Conservation (phyloP, 1,284 basidiomycete species). For the Amylostereum chailletii region DNA sequence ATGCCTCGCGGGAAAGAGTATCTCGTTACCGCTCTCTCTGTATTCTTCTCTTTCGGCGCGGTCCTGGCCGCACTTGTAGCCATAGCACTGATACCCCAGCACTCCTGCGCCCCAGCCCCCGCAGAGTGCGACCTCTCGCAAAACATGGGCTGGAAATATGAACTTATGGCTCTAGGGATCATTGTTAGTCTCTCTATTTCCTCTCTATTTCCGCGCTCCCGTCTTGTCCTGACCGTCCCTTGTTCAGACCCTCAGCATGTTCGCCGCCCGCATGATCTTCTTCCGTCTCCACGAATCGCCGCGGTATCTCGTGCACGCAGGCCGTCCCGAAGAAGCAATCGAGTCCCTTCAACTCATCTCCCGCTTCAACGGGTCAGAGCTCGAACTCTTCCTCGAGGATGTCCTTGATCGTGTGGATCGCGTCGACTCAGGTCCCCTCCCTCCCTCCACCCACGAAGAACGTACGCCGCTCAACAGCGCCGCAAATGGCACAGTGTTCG, state of each 20-base stretch:
- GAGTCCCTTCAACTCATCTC: constrained; percentile 78
- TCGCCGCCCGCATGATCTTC: constrained; percentile 77
- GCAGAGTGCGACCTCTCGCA: constrained; percentile 56
- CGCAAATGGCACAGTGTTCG: constrained; percentile 9
- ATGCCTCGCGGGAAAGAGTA: constrained; percentile 89
- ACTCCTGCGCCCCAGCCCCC: constrained; percentile 54
- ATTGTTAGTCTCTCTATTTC: constrained; percentile 40
- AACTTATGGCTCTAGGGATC: constrained; percentile 65
- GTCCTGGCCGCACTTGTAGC: constrained; percentile 78
- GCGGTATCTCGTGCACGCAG: constrained; percentile 80
- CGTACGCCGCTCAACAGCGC: not conserved
- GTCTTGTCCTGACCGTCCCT: constrained; percentile 3
- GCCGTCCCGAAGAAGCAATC: constrained; percentile 75
- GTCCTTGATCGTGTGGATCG: constrained; percentile 27
- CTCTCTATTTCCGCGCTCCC: not conserved
- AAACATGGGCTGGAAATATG: constrained; percentile 84
- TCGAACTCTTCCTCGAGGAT: constrained; percentile 62
- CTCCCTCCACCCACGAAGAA: not conserved
- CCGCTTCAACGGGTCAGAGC: constrained; percentile 69
- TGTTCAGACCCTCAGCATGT: constrained; percentile 77
- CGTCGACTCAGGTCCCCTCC: not conserved
- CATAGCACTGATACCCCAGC: constrained; percentile 67
- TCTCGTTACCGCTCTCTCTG: constrained; percentile 88
- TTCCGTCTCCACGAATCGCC: constrained; percentile 93
- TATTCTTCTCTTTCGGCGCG: constrained; percentile 91